These are phyloP conservation scores for Suillus luteus DNA, from an alignment of 768 basidiomycete species.

Conservation along the genomic window DNA sequence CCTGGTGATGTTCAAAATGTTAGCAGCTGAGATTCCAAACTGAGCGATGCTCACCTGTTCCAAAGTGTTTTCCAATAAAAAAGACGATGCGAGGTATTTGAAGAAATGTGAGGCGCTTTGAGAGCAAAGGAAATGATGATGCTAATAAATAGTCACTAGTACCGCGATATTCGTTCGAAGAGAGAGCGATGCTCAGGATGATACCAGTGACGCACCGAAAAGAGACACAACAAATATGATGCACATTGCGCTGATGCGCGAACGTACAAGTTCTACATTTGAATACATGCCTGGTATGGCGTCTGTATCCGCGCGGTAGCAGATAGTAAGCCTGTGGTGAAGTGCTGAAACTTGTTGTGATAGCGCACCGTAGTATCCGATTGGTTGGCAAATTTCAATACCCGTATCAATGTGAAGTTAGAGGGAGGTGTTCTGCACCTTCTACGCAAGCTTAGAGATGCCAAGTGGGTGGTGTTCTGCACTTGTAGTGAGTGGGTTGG, in stretches of 20 bases:
- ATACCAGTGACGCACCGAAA: constrained; percentile 48
- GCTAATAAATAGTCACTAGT: constrained; percentile 40
- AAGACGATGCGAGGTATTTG: constrained; percentile 70
- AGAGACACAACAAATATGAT: constrained; percentile 63
- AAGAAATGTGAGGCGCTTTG: constrained; percentile 52
- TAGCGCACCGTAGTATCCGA: not conserved
- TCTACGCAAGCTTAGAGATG: not conserved
- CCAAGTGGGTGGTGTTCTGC: not conserved
- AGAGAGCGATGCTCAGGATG: constrained; percentile 5
- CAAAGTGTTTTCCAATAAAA: constrained; percentile 88
- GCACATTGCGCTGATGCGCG: constrained; percentile 41
- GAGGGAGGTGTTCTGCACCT: not conserved
- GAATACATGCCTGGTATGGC: not conserved
- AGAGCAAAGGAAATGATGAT: constrained; percentile 72
- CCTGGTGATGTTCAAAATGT: constrained; percentile 39
- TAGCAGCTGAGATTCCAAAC: not conserved
- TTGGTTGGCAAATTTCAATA: not conserved
- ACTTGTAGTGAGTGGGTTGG: not conserved
- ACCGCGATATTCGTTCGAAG: constrained; percentile 4
- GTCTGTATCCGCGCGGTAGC: not conserved
- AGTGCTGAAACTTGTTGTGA: not conserved
- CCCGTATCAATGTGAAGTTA: not conserved
- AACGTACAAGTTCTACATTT: not conserved
- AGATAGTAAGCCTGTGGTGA: not conserved
- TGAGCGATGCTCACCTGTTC: constrained; percentile 53